Evolutionary conservation across 257 asterid species (phyloP).

Genomic region (Eustoma russellianum): DNA sequence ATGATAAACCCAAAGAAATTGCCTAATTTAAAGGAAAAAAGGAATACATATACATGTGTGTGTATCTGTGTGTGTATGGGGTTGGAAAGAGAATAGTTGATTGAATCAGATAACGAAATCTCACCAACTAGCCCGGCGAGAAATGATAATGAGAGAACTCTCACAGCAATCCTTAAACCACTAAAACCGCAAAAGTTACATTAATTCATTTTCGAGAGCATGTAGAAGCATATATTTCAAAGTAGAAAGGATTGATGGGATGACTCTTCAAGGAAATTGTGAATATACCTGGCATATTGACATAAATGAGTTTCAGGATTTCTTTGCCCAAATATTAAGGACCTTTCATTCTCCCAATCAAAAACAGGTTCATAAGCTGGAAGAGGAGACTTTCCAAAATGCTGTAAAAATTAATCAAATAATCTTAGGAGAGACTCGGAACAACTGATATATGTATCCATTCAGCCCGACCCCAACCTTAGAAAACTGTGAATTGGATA

Average conservation of each 20-base stretch:
- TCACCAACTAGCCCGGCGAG: slow-evolving; percentile 97
- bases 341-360: slow-evolving; percentile 96
- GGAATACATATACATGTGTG: neutral
- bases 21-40: slow-evolving; percentile 9
- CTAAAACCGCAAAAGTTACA: slow-evolving; percentile 37
- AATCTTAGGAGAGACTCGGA: neutral
- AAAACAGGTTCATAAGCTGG: slow-evolving; percentile 97
- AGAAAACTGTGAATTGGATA: slow-evolving; percentile 32
- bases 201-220: slow-evolving; percentile 1
- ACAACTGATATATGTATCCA: neutral
- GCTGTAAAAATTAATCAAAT: slow-evolving; percentile 48
- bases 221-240: neutral
- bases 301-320: slow-evolving; percentile 64
- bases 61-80: too few relatives aligned
- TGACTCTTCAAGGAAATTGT: neutral
- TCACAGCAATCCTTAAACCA: slow-evolving; percentile 94
- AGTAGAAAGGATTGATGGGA: neutral
- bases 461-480: slow-evolving; percentile 32
- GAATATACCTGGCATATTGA: slow-evolving; percentile 66
- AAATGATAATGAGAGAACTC: slow-evolving; percentile 82
- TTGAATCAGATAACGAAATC: slow-evolving; percentile 26
- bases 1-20: slow-evolving; percentile 20
- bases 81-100: slow-evolving; percentile 14
- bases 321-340: slow-evolving; percentile 93
- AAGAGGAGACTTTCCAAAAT: slow-evolving; percentile 89